Evolutionary conservation across 2,329 filamentous ascomycete genomes (phyloP).

Genomic region (Geosmithia flava): DNA sequence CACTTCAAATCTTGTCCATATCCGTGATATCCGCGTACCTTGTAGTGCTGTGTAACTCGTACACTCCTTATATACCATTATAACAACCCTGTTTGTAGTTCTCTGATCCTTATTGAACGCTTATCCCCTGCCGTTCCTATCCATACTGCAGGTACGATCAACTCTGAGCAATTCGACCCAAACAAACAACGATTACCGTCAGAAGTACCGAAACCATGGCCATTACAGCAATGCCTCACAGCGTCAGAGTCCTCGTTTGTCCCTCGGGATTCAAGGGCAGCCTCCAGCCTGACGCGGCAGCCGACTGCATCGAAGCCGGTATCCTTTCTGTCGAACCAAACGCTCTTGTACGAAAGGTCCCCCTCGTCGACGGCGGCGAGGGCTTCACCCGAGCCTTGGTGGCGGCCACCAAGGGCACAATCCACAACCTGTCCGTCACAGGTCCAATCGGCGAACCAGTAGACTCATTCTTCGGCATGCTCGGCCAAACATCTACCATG

Average conservation of each 20-base stretch:
- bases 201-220: neutral
- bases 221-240: neutral
- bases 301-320: constrained; percentile 35
- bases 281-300: constrained; percentile 32
- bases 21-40: too few species aligned
- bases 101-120: too few species aligned
- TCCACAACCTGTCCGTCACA: constrained; percentile 22
- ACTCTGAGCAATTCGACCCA: too few species aligned
- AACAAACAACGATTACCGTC: neutral
- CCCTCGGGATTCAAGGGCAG: constrained; percentile 43
- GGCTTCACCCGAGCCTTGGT: constrained; percentile 35
- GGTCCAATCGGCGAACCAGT: constrained; percentile 29
- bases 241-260: constrained; percentile 26
- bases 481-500: constrained; percentile 10
- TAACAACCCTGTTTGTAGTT: too few species aligned
- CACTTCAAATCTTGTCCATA: too few species aligned
- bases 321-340: constrained; percentile 29
- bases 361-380: constrained; percentile 39
- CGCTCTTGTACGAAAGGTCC: constrained; percentile 30
- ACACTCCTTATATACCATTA: too few species aligned
- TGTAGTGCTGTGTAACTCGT: too few species aligned
- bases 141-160: too few species aligned
- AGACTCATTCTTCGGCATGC: constrained; percentile 31
- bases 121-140: too few species aligned
- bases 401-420: constrained; percentile 23